phyloP scores from a whole-genome alignment of 176 grass and related monocot genomes.

The Oryza nivara region DNA sequence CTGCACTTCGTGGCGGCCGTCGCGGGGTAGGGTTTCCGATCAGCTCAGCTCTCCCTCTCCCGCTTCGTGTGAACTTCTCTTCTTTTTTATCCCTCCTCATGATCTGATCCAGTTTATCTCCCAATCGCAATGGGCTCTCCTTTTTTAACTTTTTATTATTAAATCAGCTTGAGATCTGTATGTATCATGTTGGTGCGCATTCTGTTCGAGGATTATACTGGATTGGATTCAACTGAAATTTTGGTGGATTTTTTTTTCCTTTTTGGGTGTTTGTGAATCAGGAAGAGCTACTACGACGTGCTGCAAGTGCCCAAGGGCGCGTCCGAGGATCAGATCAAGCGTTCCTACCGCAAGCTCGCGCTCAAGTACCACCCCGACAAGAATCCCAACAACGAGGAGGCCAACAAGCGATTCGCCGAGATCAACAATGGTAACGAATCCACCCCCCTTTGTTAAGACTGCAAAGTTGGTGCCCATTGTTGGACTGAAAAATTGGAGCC shows the following conservation, averaged over 20 bases:
- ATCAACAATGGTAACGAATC: conserved; percentile 78
- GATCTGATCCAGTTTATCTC: background rate
- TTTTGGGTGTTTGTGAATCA: conserved; percentile 15
- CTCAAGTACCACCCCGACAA: conserved; percentile 98
- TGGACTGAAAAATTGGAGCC: no score
- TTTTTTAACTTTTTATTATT: background rate
- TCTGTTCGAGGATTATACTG: background rate
- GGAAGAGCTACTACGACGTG: conserved; percentile 96
- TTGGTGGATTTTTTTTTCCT: background rate
- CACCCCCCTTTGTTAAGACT: background rate
- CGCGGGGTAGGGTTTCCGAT: conserved; percentile 45
- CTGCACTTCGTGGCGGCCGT: conserved; percentile 38
- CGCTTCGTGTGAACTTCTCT: background rate
- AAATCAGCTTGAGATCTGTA: conserved; percentile 5
- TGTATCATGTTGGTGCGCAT: background rate
- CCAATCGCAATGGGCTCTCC: background rate
- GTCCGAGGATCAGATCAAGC: conserved; percentile 97
- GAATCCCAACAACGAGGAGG: conserved; percentile 92
- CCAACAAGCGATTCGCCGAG: conserved; percentile 86
- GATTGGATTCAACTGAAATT: background rate
- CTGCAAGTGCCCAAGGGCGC: conserved; percentile 89
- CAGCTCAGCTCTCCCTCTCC: background rate
- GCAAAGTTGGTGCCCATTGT: background rate
- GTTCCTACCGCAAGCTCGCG: conserved; percentile 95
- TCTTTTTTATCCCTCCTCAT: background rate